Base-by-base conservation (phyloP, 2,329 filamentous ascomycete genomes). In the Talaromyces sp. region DNA sequence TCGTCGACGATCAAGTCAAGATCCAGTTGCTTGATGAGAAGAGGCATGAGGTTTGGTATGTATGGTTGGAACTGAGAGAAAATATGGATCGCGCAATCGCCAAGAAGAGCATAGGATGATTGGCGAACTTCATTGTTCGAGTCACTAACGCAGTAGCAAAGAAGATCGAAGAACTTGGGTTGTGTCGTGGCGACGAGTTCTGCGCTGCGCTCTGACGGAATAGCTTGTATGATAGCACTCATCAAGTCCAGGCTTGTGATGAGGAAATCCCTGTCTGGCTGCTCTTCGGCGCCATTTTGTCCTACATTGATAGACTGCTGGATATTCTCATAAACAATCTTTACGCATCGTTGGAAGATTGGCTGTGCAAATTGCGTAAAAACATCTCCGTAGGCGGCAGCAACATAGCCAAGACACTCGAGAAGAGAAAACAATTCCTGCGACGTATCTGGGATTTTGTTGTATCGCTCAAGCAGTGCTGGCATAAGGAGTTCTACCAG, bases 351-450 rank as follows among this genome's bases (percentile, higher is more conserved):
- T 60, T 83, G 81, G 79, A 98, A 99, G 59, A 99, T 92, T 5
- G 92, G 89, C 62, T 86, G 82, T 0, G 95, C 91, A 71, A 93
- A 99, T 5, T 90, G 91, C 4, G 91, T 84, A 72, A 99, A 99
- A 0, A 85, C 83, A 67, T 89, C 84, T 34, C 90, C 90, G 50
- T 99, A 87, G 2, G 95, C 92, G 69, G 91, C 89, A 56, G 93
- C 90, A 50, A 99, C 90, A 71, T 96, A 99, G 0, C 95, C 96
- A 51, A 99, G 84, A 72, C 95, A 99, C 76, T 98, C 95, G n/a
- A 98, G 83, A 55, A 99, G 80, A 1, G 95, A 93, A 74, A 99
- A 97, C 63, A 99, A 84, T 78, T 99, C 95, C 67, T 92, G 86
- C 3, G 94, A 96, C 72, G 96, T 87, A 72, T 99, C 92, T 2